A percentile compares a stretch with the other conserved stretches of the same genome.
Conservation (phyloP, 108 stramenopile species). For the Fragilaria crotonensis region DNA sequence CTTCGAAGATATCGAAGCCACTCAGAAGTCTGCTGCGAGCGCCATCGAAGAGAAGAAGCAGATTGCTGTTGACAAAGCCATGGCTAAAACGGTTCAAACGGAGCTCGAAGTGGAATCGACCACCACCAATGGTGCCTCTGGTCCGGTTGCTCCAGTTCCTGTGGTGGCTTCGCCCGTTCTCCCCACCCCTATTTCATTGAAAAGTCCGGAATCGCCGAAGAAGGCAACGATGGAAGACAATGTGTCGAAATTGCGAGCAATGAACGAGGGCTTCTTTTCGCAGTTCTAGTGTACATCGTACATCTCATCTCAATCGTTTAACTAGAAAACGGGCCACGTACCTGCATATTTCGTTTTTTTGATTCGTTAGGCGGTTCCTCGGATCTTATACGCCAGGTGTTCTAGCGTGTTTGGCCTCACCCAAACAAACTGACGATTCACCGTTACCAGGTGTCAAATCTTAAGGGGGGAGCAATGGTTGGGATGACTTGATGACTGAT, state of each 20-base stretch:
- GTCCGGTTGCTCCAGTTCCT: constrained; percentile 9
- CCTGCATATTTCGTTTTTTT: too few relatives aligned
- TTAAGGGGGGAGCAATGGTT: too few relatives aligned
- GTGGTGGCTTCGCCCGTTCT: constrained; percentile 14
- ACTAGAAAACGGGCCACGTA: too few relatives aligned
- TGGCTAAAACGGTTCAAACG: constrained; percentile 23
- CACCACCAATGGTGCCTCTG: background rate
- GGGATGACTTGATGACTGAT: too few relatives aligned
- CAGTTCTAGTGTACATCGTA: constrained; percentile 22
- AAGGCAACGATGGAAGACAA: constrained; percentile 49
- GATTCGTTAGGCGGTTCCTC: too few relatives aligned
- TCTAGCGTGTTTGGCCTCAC: too few relatives aligned
- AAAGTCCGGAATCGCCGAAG: constrained; percentile 11
- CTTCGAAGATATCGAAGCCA: constrained; percentile 60
- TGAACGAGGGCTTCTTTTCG: constrained; percentile 85
- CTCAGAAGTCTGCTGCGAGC: constrained; percentile 40
- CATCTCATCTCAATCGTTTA: too few relatives aligned
- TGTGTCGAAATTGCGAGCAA: constrained; percentile 58
- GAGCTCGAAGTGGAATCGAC: constrained; percentile 16
- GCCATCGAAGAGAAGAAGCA: constrained; percentile 25
- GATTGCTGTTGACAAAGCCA: constrained; percentile 31
- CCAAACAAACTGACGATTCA: too few relatives aligned
- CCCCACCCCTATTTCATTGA: constrained; percentile 1
- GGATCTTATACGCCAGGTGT: too few relatives aligned
- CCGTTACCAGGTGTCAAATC: too few relatives aligned